Percentiles rank a stretch among this genome's conserved stretches.
phyloP scores from a whole-genome alignment of 768 basidiomycete genomes.

The Agrocybe pediades region DNA sequence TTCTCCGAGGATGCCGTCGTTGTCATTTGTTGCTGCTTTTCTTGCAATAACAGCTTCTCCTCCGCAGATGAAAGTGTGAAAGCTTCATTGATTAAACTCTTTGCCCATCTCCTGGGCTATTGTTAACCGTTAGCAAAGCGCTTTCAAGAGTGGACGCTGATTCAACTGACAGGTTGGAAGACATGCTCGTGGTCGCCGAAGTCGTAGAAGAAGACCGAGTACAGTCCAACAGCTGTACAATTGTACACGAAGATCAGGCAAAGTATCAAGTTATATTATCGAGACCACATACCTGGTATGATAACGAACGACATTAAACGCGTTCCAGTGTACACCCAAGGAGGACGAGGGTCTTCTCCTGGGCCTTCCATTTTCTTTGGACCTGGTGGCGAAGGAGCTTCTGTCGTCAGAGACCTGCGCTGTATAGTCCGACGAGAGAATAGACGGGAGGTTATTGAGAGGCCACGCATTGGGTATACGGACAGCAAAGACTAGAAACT shows the following conservation, averaged over 20 bases:
- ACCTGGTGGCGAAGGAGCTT: neutral
- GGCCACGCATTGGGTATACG: constrained; percentile 2
- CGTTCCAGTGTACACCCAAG: constrained; percentile 59
- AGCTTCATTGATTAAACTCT: constrained; percentile 48
- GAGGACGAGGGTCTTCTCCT: constrained; percentile 53
- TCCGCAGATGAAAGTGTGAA: constrained; percentile 64
- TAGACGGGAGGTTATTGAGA: neutral
- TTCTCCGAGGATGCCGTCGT: neutral
- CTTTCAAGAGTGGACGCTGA: neutral
- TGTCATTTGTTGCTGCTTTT: constrained; percentile 6
- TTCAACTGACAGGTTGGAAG: constrained; percentile 58
- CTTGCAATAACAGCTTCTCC: constrained; percentile 34
- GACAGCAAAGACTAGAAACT: neutral
- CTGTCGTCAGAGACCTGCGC: constrained; percentile 8
- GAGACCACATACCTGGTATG: constrained; percentile 50
- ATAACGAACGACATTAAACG: constrained; percentile 53
- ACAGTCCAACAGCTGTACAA: constrained; percentile 49
- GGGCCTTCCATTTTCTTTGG: constrained; percentile 20
- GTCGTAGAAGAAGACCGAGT: constrained; percentile 63
- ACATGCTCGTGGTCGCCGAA: constrained; percentile 75
- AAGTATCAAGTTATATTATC: neutral
- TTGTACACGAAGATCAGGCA: neutral
- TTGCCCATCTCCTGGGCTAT: constrained; percentile 63
- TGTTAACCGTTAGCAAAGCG: neutral
- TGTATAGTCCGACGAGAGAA: neutral